Conservation (phyloP, 768 basidiomycete species). For the Agaricus subrufescens region DNA sequence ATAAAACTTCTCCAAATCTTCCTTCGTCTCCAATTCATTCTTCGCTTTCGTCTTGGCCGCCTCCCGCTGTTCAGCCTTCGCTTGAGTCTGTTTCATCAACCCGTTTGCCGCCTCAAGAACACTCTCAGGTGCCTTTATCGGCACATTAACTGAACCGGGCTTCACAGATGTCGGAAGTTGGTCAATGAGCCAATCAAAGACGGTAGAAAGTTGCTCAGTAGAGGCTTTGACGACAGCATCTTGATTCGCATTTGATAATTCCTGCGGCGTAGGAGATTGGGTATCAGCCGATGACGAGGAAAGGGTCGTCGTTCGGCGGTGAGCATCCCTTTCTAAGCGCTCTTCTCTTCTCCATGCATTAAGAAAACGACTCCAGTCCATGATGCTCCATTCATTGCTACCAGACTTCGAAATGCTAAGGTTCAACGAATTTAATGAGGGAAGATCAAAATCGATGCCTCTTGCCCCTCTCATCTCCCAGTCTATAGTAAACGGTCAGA, state of each 20-base stretch:
- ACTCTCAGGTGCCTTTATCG: slow-evolving; percentile 4
- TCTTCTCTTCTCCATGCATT: slow-evolving; percentile 58
- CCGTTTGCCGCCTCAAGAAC: slow-evolving; percentile 9
- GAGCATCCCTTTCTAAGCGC: slow-evolving; percentile 30
- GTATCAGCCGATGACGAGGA: neutral
- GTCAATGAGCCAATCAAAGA: slow-evolving; percentile 79
- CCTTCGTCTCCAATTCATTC: slow-evolving; percentile 58
- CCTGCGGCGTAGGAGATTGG: neutral
- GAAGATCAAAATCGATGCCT: slow-evolving; percentile 68
- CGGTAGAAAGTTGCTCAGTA: slow-evolving; percentile 66
- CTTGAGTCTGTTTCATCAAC: slow-evolving; percentile 5
- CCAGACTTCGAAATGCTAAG: slow-evolving; percentile 22
- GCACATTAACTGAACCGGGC: slow-evolving; percentile 1
- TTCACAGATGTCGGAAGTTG: slow-evolving; percentile 45
- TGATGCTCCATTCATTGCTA: slow-evolving; percentile 37
- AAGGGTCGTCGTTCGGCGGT: neutral
- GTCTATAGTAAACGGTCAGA: slow-evolving; percentile 30
- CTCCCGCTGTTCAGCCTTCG: slow-evolving; percentile 20
- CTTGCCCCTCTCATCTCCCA: slow-evolving; percentile 92
- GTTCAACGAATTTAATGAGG: slow-evolving; percentile 42
- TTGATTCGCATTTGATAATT: slow-evolving; percentile 17
- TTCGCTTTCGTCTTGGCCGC: slow-evolving; percentile 13
- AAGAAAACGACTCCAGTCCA: slow-evolving; percentile 64
- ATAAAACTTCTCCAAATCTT: slow-evolving; percentile 86
- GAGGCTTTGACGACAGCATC: slow-evolving; percentile 62